Evolutionary conservation across 2,329 filamentous ascomycete species (phyloP), one percentile per base, ranked within the genome.

Genomic region (Pseudonectria foliicola): DNA sequence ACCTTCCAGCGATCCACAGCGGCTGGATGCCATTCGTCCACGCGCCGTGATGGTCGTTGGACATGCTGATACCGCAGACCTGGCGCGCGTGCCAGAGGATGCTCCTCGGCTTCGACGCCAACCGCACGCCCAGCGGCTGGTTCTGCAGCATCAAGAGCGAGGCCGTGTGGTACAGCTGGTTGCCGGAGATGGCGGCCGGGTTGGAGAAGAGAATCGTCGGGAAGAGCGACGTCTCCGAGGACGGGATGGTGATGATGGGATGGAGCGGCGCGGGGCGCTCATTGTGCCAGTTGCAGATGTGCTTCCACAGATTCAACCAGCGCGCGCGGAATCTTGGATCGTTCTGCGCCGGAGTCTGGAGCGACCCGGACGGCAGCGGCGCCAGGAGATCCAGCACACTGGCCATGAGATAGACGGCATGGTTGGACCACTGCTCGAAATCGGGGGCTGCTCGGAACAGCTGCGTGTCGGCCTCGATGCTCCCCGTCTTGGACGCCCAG

Each of bases 1-100:
- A 55, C 4, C 65, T 58, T 1, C 71, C 72, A 1, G 72, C 71
- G 37, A 75, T 64, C 64, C 67, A 74, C 3, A 75, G 49, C 2
- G 70, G 70, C 44, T 75, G 71, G 2, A 74, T 65, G 4, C 69
- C 65, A 40, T 75, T 74, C 18, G 67, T 75, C 48, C 72, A 57
- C n/a, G 67, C 70, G 1, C 70, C 71, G 25, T 70, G 66, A 39
- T 75, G 68, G 10, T 62, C 60, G 32, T 74, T 76, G 1, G 68
- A 63, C 11, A 68, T 48, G 12, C 70, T 71, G 14, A 75, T 75
- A 0, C 66, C 71, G 30, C 68, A 71, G 7, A 75, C 66, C 11
- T 66, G 63, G 11, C 69, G 59, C 1, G 69, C 71, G 43, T 75
- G 70, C 70, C 71, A 75, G 3, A 74, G 50, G 1, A 64, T 60